phyloP scores from a whole-genome alignment of 2,329 filamentous ascomycete genomes.

The Nectriaceae sp. region DNA sequence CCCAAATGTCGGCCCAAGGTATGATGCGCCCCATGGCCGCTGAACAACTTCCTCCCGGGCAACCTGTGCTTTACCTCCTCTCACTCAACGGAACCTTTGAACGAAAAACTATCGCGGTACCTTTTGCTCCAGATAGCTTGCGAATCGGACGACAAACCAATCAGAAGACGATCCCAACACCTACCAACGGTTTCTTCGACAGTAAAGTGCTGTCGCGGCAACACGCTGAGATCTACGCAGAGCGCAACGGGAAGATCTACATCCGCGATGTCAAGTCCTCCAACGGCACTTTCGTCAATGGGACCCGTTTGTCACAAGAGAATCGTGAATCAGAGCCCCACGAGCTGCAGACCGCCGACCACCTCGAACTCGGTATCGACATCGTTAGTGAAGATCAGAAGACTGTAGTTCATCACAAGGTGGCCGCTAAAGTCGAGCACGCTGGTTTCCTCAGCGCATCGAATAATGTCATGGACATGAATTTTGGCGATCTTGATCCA shows the following conservation, averaged over 20 bases:
- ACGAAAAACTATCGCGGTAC: conserved; percentile 92
- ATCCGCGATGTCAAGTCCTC: conserved; percentile 98
- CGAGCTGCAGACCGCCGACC: conserved; percentile 87
- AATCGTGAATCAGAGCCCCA: conserved; percentile 96
- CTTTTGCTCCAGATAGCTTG: conserved; percentile 89
- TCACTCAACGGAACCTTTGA: conserved; percentile 97
- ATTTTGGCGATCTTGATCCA: conserved; percentile 88
- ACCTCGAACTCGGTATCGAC: conserved; percentile 93
- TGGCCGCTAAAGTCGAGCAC: conserved; percentile 94
- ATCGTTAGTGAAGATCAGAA: conserved; percentile 99
- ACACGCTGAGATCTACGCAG: conserved; percentile 96
- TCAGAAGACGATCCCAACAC: conserved; percentile 89
- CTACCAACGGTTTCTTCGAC: conserved; percentile 93
- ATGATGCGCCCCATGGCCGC: conserved; percentile 63
- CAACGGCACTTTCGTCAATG: conserved; percentile 98
- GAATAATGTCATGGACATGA: conserved; percentile 82
- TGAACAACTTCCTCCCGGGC: conserved; percentile 62
- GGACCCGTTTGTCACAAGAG: conserved; percentile 83
- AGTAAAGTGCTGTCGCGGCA: conserved; percentile 96
- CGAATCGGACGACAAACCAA: conserved; percentile 97
- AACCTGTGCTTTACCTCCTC: conserved; percentile 80
- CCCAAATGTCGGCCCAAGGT: conserved; percentile 45
- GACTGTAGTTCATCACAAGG: conserved; percentile 97
- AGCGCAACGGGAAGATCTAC: conserved; percentile 82
- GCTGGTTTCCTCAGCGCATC: conserved; percentile 78